Base-by-base conservation (phyloP, 495 filamentous ascomycete genomes). In the Extremus antarcticus region DNA sequence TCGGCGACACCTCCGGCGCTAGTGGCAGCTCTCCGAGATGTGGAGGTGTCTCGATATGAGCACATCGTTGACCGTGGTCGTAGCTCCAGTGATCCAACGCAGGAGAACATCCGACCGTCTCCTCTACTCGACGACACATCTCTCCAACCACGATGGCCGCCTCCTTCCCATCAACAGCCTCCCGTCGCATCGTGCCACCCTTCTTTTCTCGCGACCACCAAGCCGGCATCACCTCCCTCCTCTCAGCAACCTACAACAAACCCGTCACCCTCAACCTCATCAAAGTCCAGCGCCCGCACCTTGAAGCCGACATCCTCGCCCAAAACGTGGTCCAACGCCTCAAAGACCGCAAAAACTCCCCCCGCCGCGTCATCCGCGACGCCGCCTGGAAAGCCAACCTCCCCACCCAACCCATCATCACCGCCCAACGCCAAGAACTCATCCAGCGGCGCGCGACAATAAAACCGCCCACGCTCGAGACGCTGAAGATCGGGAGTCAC, bases 341-440 rank as follows among this genome's bases (percentile, higher is more conserved):
- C 8, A 22, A 19, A 11, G 54, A 61, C 54, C 59, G 59, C 38
- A 25, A 22, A 15, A n/a, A 21, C 10, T 10, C 13, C 1, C 49
- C 54, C 11, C 59, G 59, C 22, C 32, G 54, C 13, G 51, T 61
- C 25, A 50, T 61, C 46, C 59, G 59, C 43, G 59, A 61, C 20
- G 59, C 59, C 41, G 59, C 59, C 10, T 61, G 59, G 59, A 61
- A 61, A 54, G 50, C 54, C 10, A 29, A 57, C 4, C 55, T 61
- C 8, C 59, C 59, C 25, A 54, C 54, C 23, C 20, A 39, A 10
- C 22, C 39, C 25, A 20, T 10, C 19, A 48, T 60, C 11, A 29
- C 43, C 0, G 43, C 45, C 29, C 54, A 56, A 19, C 58, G 50
- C 21, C 59, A 25, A 25, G 46, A 23, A 25, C 20, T 25, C 13